Conservation (phyloP, 495 filamentous ascomycete genomes). For the Podospora pseudoanserina region DNA sequence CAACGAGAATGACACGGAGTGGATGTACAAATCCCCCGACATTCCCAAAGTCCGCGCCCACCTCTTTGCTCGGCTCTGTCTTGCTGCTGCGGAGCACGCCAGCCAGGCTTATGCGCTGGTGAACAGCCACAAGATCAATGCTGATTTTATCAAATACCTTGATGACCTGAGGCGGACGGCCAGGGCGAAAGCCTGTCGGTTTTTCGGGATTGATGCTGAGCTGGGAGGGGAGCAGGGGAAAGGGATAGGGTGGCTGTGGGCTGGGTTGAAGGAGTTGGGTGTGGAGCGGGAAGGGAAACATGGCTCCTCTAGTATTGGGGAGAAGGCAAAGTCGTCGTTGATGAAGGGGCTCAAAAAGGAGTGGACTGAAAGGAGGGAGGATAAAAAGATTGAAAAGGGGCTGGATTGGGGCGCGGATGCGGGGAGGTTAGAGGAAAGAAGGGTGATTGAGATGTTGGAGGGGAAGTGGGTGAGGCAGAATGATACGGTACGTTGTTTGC, state of each 20-base stretch:
- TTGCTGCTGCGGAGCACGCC: slow-evolving; percentile 70
- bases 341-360: slow-evolving; percentile 69
- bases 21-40: slow-evolving; percentile 85
- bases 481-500: slow-evolving; percentile 70
- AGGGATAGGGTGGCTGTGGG: slow-evolving; percentile 78
- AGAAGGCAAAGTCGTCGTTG: background rate
- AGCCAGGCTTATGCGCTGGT: slow-evolving; percentile 54
- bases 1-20: slow-evolving; percentile 77
- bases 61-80: slow-evolving; percentile 79
- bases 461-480: slow-evolving; percentile 89
- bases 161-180: slow-evolving; percentile 70
- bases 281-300: slow-evolving; percentile 39
- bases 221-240: slow-evolving; percentile 72
- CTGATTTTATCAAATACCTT: slow-evolving; percentile 64
- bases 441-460: slow-evolving; percentile 81
- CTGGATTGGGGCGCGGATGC: slow-evolving; percentile 77
- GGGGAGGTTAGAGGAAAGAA: slow-evolving; percentile 76
- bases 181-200: slow-evolving; percentile 78
- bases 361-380: slow-evolving; percentile 65
- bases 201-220: slow-evolving; percentile 88
- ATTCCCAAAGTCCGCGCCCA: slow-evolving; percentile 85
- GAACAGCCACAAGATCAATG: slow-evolving; percentile 49
- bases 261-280: slow-evolving; percentile 67
- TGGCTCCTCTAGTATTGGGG: slow-evolving; percentile 13
- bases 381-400: slow-evolving; percentile 64